A percentile compares a stretch with the other conserved stretches of the same genome.
Evolutionary conservation across 2,329 filamentous ascomycete species (phyloP).

Genomic region (Fusarium globosum): DNA sequence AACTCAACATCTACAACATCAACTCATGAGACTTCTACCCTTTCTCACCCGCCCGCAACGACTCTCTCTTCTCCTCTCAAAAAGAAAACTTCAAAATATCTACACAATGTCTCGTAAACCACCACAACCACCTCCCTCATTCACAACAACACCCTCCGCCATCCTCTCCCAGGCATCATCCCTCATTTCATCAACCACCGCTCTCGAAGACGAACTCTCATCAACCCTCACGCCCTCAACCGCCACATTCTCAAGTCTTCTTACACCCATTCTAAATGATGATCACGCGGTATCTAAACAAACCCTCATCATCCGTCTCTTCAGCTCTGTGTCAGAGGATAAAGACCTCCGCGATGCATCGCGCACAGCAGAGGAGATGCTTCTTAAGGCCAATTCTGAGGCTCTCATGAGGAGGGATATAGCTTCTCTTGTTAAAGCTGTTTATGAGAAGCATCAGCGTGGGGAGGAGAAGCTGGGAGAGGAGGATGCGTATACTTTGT

Average conservation of each 20-base stretch:
- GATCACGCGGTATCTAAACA: constrained; percentile 32
- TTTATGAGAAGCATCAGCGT: constrained; percentile 22
- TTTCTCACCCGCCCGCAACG: neutral
- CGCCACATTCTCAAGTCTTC: constrained; percentile 37
- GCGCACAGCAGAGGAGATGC: constrained; percentile 40
- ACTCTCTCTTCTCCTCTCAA: neutral
- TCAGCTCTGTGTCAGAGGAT: constrained; percentile 42
- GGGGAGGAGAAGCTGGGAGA: constrained; percentile 27
- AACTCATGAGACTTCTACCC: neutral
- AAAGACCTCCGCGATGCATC: constrained; percentile 44
- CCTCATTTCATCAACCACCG: constrained; percentile 34
- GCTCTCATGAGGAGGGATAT: constrained; percentile 43
- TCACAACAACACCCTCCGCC: constrained; percentile 19
- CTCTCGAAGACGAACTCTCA: constrained; percentile 39
- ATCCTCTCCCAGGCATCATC: constrained; percentile 50
- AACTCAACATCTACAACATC: constrained; percentile 11
- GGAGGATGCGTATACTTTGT: constrained; percentile 41
- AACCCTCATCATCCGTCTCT: constrained; percentile 36
- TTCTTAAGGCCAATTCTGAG: constrained; percentile 28
- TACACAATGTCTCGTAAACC: constrained; percentile 29
- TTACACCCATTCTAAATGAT: constrained; percentile 39
- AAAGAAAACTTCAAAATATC: accelerated
- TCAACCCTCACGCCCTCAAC: constrained; percentile 25
- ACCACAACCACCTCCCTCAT: constrained; percentile 39
- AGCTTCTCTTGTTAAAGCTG: constrained; percentile 40